Base-by-base conservation (phyloP, 352 stramenopile genomes). In the Phytophthora palmivora region DNA sequence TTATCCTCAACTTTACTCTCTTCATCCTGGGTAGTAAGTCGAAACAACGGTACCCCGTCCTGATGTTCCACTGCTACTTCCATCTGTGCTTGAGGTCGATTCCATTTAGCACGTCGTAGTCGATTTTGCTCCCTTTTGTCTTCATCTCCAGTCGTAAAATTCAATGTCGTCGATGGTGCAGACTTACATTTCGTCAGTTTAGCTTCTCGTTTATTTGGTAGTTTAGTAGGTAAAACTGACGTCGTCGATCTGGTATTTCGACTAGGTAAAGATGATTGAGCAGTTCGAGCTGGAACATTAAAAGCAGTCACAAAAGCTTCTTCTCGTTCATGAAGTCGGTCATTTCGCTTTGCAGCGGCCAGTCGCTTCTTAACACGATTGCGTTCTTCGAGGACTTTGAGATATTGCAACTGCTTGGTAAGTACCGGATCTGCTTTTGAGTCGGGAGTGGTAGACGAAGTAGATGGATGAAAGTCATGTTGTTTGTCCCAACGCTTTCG, bases 321-420 rank as follows among this genome's bases (percentile, higher is more conserved):
- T 45, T 95, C 86, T 19, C 84, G 67, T 49, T 91, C 77, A 8
- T 84, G 74, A 15, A 88, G 64, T 11, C 65, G 60, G 3, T 81
- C 77, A 47, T 81, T 81, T 43, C 79, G 79, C 54, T 85, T 89
- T n/a, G 74, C 78, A 6, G 78, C 74, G 15, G 84, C 79, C 28
- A 95, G 66, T 22, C 87, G 88, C 68, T 93, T 95, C 63, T 87
- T 88, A 18, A 95, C 69, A 2, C 86, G 80, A 41, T 95, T 93
- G 51, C 84, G 79, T 61, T 95, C 86, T 45, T 95, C 86, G 33
- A 95, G 63, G 55, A 92, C 88, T 68, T 87, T 88, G 54, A 95
- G 86, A 61, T 93, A 95, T 72, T 93, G 80, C 24, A 79, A 56
- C 58, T 93, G 84, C 72, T 90, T 92, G 58, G 91, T 82, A 11